Evolutionary conservation across 768 basidiomycete genomes (phyloP).

Genomic region (Trametes meyenii): DNA sequence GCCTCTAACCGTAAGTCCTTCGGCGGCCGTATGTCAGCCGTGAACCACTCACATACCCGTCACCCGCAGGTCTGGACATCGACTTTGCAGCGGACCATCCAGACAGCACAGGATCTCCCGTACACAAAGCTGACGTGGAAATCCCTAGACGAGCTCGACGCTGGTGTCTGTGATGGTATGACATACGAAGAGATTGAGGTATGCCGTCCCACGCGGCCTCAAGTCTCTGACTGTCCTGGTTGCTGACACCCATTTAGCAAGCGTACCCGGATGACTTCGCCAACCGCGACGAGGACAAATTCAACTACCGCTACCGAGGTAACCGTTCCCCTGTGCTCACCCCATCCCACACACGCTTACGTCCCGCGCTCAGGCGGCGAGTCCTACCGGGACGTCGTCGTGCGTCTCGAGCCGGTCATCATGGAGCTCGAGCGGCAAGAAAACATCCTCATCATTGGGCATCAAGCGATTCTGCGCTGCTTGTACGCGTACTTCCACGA

Average conservation of each 20-base stretch:
- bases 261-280: slow-evolving; percentile 98
- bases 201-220: slow-evolving; percentile 5
- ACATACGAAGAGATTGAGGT: slow-evolving; percentile 99
- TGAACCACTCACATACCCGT: background rate
- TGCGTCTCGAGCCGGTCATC: slow-evolving; percentile 94
- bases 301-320: slow-evolving; percentile 96
- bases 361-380: slow-evolving; percentile 65
- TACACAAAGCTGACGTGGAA: slow-evolving; percentile 98
- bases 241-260: slow-evolving; percentile 49
- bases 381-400: slow-evolving; percentile 96
- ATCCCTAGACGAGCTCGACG: slow-evolving; percentile 96
- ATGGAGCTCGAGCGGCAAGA: slow-evolving; percentile 99
- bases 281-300: slow-evolving; percentile 98
- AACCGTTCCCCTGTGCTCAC: background rate
- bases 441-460: slow-evolving; percentile 95
- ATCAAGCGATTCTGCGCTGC: slow-evolving; percentile 89
- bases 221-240: background rate
- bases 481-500: slow-evolving; percentile 97
- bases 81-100: slow-evolving; percentile 90
- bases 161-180: slow-evolving; percentile 99
- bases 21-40: background rate
- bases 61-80: slow-evolving; percentile 94
- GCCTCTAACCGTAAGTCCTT: slow-evolving; percentile 67
- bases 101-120: slow-evolving; percentile 80
- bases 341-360: background rate